phyloP scores from a whole-genome alignment of 1,284 basidiomycete genomes.

The Tilletia setariae region DNA sequence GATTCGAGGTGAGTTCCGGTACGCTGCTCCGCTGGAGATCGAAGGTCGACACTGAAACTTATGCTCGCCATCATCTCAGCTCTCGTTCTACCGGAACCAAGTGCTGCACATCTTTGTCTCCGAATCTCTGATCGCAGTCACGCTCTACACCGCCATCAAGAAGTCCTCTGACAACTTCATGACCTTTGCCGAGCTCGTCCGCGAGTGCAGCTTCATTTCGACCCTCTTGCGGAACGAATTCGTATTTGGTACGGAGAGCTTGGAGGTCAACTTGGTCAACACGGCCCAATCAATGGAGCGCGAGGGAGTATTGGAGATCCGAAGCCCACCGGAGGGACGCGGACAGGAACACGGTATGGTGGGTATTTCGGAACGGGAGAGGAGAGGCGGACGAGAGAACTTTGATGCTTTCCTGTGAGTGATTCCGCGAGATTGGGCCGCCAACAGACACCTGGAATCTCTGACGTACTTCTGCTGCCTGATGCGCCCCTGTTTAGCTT shows the following conservation, averaged over 20 bases:
- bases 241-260: slow-evolving; percentile 50
- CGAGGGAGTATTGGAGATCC: slow-evolving; percentile 28
- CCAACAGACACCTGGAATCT: too few species aligned
- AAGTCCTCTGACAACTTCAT: slow-evolving; percentile 51
- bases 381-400: slow-evolving; percentile 49
- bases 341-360: slow-evolving; percentile 27
- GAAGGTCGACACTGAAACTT: too few species aligned
- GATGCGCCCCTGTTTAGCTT: slow-evolving; percentile 29
- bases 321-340: slow-evolving; percentile 23
- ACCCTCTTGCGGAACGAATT: slow-evolving; percentile 54
- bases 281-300: slow-evolving; percentile 38
- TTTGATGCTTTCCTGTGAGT: slow-evolving; percentile 40
- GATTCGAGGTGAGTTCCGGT: slow-evolving; percentile 54
- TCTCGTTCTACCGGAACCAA: slow-evolving; percentile 20
- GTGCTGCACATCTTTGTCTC: slow-evolving; percentile 51
- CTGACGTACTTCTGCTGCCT: too few species aligned
- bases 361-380: slow-evolving; percentile 41
- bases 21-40: too few species aligned
- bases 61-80: too few species aligned
- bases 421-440: neutral
- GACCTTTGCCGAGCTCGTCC: slow-evolving; percentile 35
- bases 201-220: slow-evolving; percentile 50
- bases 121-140: slow-evolving; percentile 39
- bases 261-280: slow-evolving; percentile 49
- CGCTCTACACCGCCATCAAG: slow-evolving; percentile 54